Evolutionary conservation across 768 basidiomycete genomes (phyloP).

Genomic region (Tylopilus rubrobrunneus): DNA sequence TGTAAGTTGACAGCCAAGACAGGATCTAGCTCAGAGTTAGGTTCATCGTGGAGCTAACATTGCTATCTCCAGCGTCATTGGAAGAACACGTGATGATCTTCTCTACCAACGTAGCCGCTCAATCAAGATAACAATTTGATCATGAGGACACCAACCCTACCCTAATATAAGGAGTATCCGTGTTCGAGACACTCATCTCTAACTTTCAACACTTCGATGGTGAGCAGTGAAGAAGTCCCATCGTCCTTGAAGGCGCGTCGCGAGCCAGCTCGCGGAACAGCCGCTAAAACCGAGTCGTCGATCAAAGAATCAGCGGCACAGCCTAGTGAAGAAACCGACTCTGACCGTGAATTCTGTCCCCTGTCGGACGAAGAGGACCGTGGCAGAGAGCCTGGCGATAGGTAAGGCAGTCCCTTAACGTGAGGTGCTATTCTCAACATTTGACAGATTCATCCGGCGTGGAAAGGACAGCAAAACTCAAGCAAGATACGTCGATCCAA

Average conservation of each 20-base stretch:
- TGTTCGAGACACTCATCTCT: too few species aligned
- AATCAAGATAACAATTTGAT: too few species aligned
- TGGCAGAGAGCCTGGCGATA: background rate
- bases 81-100: too few species aligned
- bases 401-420: background rate
- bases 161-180: too few species aligned
- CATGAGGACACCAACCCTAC: too few species aligned
- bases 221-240: background rate
- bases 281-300: background rate
- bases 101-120: too few species aligned
- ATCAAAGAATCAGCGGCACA: background rate
- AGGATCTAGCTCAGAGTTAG: too few species aligned
- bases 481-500: too few species aligned
- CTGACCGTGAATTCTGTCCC: background rate
- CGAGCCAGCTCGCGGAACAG: background rate
- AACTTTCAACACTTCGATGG: too few species aligned
- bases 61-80: too few species aligned
- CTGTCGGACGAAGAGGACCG: background rate
- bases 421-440: background rate
- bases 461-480: rapidly evolving
- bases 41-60: too few species aligned
- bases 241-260: background rate
- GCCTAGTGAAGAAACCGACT: background rate
- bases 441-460: constrained; percentile 2
- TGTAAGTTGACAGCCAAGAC: too few species aligned